Evolutionary conservation across 768 basidiomycete genomes (phyloP), one percentile per base, ranked within the genome.

Genomic region (Tricholoma bakamatsutake): DNA sequence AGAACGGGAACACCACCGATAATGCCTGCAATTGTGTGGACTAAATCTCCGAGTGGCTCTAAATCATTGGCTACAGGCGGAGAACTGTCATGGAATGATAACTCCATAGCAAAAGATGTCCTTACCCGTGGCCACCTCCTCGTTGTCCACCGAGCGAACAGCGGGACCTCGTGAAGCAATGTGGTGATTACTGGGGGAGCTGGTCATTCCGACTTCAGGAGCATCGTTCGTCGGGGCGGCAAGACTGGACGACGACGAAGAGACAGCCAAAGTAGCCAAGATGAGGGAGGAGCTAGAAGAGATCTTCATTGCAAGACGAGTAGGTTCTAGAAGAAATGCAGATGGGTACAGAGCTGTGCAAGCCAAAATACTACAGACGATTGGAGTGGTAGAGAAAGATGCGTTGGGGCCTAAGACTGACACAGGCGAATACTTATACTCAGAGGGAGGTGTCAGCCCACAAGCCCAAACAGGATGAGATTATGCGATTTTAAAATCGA

Each of bases 231-330:
- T 60, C 46, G 79, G 79, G 45, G 76, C 75, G 56, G 76, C 78
- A 58, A 78, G 65, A 58, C 66, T 70, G 33, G 76, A 67, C 15
- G 76, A 76, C n/a, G 79, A 79, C 10, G 79, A 76, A 28, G 80
- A 80, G 50, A 80, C 66, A 48, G 78, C 79, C 56, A 81, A 67
- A 15, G 76, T 70, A 37, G 78, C 76, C 48, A 80, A 61, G 56
- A 81, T 58, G 52, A 80, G 53, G 34, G 79, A 80, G 21, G 78
- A 74, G 66, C 77, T 79, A 40, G 78, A 62, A 42, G 79, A 64
- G 54, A 81, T 62, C 62, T 73, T 77, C 78, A 79, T 81, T 50
- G 59, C 69, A 56, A 62, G 35, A 51, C 39, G 48, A 31, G 47
- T 46, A 47, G 13, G 34, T 56, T 40, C 57, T 45, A 52, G 57